Evolutionary conservation across 352 stramenopile genomes (phyloP), one percentile per base, ranked within the genome.

Genomic region (Pythium utonaiense): DNA sequence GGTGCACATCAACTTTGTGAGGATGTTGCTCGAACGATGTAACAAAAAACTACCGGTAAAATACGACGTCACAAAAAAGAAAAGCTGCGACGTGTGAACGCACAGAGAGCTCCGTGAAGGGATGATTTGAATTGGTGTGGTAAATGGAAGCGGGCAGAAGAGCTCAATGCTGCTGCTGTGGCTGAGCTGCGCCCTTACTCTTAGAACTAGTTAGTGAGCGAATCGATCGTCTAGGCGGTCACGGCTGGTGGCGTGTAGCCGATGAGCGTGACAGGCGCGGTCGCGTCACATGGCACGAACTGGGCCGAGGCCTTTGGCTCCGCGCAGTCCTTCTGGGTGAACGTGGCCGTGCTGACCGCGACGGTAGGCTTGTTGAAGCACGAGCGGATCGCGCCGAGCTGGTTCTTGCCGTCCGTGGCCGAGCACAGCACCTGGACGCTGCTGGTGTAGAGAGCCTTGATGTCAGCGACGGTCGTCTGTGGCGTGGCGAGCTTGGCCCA

Each of bases 361-460:
- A 60, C 48, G 16, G 51, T 33, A 0, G 67, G 70, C 67, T 77
- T 77, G 50, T 72, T 53, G 34, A 61, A 77, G 67, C 82, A 92
- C 52, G 82, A 88, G 53, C 80, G 83, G 51, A 90, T 75, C 27
- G 78, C 75, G 14, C 73, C 76, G 38, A 91, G 78, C 41, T 76
- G 78, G 73, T 91, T 89, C 28, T 67, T 54, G 13, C 70, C 75
- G 56, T 88, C 70, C 9, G 69, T 63, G 13, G 36, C 38, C 40
- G 83, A 89, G 76, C 81, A 93, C 19, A 89, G 67, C 14, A 91
- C 74, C 51, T 87, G 80, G n/a, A 91, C 73, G 2, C 73, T 59
- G 53, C 86, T 75, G 17, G 75, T 56, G 64, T 89, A 89, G 41
- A 91, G 62, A n/a, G 70, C 70, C 57, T 65, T 44, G 45, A 73